A percentile compares a stretch with the other conserved stretches of the same genome.
Evolutionary conservation across 495 filamentous ascomycete genomes (phyloP).

Genomic region (Penicillium fimorum): DNA sequence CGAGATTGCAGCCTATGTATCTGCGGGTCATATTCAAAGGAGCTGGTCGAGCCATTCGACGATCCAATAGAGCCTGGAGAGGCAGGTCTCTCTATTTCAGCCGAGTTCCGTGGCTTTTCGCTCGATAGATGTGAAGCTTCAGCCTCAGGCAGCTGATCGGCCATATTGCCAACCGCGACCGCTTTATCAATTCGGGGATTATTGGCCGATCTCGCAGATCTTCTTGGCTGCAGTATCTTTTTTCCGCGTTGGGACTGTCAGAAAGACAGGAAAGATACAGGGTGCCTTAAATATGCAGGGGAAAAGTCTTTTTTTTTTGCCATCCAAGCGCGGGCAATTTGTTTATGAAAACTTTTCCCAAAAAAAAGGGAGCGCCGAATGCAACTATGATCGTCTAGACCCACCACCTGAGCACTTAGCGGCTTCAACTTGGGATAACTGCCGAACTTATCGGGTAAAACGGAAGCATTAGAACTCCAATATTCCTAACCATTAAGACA

Average conservation of each 20-base stretch:
- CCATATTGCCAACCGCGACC: slow-evolving; percentile 8
- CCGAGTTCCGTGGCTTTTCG: slow-evolving; percentile 18
- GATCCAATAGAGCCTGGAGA: slow-evolving; percentile 26
- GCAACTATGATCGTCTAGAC: slow-evolving; percentile 3
- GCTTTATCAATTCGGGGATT: slow-evolving; percentile 4
- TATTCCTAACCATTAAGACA: too few species aligned
- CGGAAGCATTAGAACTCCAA: neutral
- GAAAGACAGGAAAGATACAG: neutral
- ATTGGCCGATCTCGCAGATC: slow-evolving; percentile 5
- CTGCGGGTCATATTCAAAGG: slow-evolving; percentile 29
- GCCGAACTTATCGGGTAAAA: neutral
- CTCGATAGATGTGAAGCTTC: neutral
- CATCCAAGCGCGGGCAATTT: neutral
- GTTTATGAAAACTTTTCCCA: neutral
- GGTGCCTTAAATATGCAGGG: neutral
- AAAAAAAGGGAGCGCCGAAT: neutral
- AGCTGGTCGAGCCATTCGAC: slow-evolving; percentile 31
- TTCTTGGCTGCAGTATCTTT: slow-evolving; percentile 2
- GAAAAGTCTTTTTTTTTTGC: neutral
- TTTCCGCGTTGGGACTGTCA: neutral
- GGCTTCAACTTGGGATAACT: slow-evolving; percentile 1
- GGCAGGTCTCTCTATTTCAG: slow-evolving; percentile 15
- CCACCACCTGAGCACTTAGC: slow-evolving; percentile 6
- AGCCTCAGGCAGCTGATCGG: neutral
- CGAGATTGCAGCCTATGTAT: slow-evolving; percentile 35